Conservation (phyloP, 2,329 filamentous ascomycete genomes). For the Stagonosporopsis cucurbitacearum region DNA sequence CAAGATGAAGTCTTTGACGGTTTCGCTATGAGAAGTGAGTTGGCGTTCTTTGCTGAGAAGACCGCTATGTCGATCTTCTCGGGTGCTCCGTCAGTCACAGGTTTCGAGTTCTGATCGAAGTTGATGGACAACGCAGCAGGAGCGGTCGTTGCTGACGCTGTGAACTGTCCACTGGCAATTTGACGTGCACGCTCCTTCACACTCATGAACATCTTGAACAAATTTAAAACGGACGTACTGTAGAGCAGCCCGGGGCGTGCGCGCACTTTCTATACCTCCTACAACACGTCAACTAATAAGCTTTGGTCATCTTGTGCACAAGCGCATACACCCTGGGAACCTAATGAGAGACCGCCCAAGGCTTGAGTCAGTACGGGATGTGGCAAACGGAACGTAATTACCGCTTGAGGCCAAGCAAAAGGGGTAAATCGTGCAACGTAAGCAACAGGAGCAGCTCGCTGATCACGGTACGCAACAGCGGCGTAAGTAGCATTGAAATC, state of each 20-base stretch:
- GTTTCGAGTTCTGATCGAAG: conserved; percentile 7
- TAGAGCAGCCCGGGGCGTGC: conserved; percentile 11
- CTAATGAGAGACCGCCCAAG: conserved; percentile 17
- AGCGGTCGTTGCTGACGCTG: background rate
- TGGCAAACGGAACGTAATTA: conserved; percentile 20
- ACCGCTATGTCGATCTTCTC: conserved; percentile 2
- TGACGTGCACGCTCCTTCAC: conserved; percentile 24
- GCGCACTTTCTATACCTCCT: conserved; percentile 13
- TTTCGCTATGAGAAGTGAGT: background rate
- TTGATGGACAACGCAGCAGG: conserved; percentile 1
- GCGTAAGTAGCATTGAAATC: background rate
- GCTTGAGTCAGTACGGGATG: conserved; percentile 15
- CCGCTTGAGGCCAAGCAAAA: conserved; percentile 16
- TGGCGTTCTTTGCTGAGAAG: background rate
- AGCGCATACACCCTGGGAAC: conserved; percentile 5
- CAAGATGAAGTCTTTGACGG: background rate
- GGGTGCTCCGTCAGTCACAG: background rate
- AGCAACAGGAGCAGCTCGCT: background rate
- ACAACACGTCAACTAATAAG: conserved; percentile 9
- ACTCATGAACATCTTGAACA: conserved; percentile 22
- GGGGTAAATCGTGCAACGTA: conserved; percentile 15
- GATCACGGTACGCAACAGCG: background rate
- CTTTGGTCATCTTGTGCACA: conserved; percentile 17
- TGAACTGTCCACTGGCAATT: conserved; percentile 22
- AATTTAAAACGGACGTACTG: conserved; percentile 11